These are phyloP conservation scores for Coleophoma cylindrospora DNA, from an alignment of 2,329 filamentous ascomycete species.

Conservation along the genomic window DNA sequence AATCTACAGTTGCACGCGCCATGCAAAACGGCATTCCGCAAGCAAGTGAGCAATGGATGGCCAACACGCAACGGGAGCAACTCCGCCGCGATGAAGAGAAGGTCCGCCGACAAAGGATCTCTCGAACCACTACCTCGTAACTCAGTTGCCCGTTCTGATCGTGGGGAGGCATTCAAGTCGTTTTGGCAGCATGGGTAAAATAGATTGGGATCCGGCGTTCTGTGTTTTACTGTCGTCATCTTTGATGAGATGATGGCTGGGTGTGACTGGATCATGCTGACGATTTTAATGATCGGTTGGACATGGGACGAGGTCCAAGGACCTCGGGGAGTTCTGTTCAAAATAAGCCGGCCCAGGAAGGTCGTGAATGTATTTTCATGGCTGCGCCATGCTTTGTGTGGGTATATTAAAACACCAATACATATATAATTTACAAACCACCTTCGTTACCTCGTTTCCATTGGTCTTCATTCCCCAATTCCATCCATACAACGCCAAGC, in stretches of 20 bases:
- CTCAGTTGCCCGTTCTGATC: background rate
- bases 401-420: background rate
- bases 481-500: too few relatives aligned
- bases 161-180: background rate
- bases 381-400: constrained; percentile 10
- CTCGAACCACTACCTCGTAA: constrained; percentile 5
- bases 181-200: too few relatives aligned
- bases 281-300: background rate
- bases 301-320: too few relatives aligned
- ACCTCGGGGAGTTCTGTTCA: too few relatives aligned
- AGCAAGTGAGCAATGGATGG: constrained; percentile 13
- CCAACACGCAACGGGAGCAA: constrained; percentile 13
- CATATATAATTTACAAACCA: background rate
- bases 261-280: background rate
- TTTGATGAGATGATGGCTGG: background rate
- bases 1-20: constrained; percentile 2
- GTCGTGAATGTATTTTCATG: constrained; percentile 1
- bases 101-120: constrained; percentile 9
- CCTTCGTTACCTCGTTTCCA: background rate
- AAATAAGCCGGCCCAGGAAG: background rate
- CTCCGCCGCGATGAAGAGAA: constrained; percentile 14
- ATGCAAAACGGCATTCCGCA: constrained; percentile 9
- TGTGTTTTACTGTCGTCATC: background rate
- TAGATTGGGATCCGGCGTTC: background rate
- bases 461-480: background rate